phyloP scores from a whole-genome alignment of 768 basidiomycete genomes.

The Collybiopsis luxurians region DNA sequence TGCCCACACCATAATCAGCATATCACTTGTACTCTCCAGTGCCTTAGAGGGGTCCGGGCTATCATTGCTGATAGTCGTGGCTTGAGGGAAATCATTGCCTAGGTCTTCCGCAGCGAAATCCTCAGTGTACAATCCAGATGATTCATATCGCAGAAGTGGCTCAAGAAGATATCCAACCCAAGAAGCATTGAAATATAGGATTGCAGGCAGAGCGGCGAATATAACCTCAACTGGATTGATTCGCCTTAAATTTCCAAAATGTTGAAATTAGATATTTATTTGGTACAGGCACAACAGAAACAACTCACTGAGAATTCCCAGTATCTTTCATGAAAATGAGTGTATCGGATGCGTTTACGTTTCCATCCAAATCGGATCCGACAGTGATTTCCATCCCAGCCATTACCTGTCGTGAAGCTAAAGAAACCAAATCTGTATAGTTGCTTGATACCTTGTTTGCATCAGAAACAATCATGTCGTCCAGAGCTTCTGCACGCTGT shows the following conservation, averaged over 20 bases:
- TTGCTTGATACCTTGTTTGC: conserved; percentile 9
- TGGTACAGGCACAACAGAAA: background rate
- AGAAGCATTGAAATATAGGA: conserved; percentile 13
- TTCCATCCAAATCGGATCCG: background rate
- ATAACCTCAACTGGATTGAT: conserved; percentile 14
- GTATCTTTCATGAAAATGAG: conserved; percentile 14
- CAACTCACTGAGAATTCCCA: conserved; percentile 12
- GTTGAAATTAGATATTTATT: background rate
- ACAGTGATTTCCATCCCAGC: conserved; percentile 15
- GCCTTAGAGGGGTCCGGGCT: background rate
- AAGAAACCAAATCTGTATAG: conserved; percentile 14
- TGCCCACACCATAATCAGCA: conserved; percentile 12
- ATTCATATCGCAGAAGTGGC: conserved; percentile 18
- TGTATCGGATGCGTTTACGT: conserved; percentile 12
- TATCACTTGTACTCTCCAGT: conserved; percentile 4
- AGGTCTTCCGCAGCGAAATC: conserved; percentile 16
- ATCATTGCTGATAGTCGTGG: background rate
- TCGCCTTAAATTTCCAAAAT: conserved; percentile 1
- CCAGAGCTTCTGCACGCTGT: conserved; percentile 8
- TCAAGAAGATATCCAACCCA: conserved; percentile 10
- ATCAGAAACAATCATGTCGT: conserved; percentile 9
- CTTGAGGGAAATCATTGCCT: conserved; percentile 8
- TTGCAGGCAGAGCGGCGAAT: conserved; percentile 13
- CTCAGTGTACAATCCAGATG: conserved; percentile 12
- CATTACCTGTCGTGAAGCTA: conserved; percentile 13